Conservation (phyloP, 225 moss, liverwort and hornwort species). For the Rhytidiadelphus loreus region DNA sequence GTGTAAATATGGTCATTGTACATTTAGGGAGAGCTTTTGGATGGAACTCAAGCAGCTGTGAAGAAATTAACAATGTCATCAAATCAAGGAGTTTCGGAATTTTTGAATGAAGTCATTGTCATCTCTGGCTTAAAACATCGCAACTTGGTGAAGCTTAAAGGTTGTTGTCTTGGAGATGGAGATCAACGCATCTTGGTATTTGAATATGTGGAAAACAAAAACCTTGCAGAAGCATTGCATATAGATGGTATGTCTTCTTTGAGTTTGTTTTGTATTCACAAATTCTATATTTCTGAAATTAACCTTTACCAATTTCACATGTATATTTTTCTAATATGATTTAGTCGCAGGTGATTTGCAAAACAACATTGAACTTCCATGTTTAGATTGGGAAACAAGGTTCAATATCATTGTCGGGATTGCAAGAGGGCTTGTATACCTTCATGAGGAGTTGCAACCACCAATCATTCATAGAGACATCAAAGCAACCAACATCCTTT, state of each 20-base stretch:
- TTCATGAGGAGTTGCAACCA: not conserved
- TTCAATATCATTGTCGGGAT: not conserved
- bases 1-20: not conserved
- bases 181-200: not conserved
- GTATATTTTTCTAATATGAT: not conserved
- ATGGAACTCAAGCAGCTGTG: not conserved
- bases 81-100: not conserved
- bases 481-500: not conserved
- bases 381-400: not conserved
- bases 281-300: too few relatives aligned
- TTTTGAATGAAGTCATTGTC: not conserved
- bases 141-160: not conserved
- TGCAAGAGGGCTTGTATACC: not conserved
- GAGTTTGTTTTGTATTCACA: accelerated
- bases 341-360: not conserved
- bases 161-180: slow-evolving; percentile 4
- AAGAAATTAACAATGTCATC: not conserved
- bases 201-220: not conserved
- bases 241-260: not conserved
- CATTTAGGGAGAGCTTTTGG: not conserved
- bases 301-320: too few relatives aligned
- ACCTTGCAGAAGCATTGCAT: not conserved
- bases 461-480: not conserved
- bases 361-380: not conserved
- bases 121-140: not conserved